Base-by-base conservation (phyloP, 805 yeast genomes). In the Candida tallmaniae region DNA sequence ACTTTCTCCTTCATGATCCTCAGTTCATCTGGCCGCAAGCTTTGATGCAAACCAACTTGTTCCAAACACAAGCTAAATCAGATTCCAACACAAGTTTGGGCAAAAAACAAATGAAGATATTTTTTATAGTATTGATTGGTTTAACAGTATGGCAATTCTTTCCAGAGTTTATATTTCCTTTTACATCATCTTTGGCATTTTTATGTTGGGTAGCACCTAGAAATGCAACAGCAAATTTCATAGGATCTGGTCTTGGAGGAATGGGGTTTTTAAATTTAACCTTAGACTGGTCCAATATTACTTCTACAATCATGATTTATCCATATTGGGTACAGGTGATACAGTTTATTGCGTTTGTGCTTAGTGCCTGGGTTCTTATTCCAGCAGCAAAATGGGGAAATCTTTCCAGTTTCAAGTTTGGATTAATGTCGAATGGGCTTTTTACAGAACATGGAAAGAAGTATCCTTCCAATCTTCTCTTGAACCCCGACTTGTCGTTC, bases 291-390 rank as follows among this genome's bases (percentile, higher is more conserved):
- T 68, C 75, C 35, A 73, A 73, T 42, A 69, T 73, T 33, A 68
- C 77, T 1, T 69, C 75, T 0, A 47, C 56, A 5, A 73, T 73
- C 27, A 66, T 73, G 75, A 44, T 72, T 42, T 60, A 60, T 31
- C 78, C 78, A 1, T 73, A 71, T 46, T 71, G 76, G 76, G 67
- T 74, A n/a, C 73, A 68, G 34, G 65, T 65, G 13, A 57, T 72
- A 29, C 72, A 71, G 42, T 73, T 73, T 46, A 38, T 55, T 6
- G 77, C 71, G 1, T 73, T 70, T 56, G 65, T 56, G 0, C n/a
- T 61, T n/a, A 62, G 70, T n/a, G 71, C 74, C 15, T 73, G 77
- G 77, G 43, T 66, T 2, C 45, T 69, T 29, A 55, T 73, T 22
- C 78, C 78, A 0, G 45, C 65, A 18, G 73, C 60, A 10, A 70